Evolutionary conservation across 2,329 filamentous ascomycete species (phyloP).

Genomic region (Exophiala sp.): DNA sequence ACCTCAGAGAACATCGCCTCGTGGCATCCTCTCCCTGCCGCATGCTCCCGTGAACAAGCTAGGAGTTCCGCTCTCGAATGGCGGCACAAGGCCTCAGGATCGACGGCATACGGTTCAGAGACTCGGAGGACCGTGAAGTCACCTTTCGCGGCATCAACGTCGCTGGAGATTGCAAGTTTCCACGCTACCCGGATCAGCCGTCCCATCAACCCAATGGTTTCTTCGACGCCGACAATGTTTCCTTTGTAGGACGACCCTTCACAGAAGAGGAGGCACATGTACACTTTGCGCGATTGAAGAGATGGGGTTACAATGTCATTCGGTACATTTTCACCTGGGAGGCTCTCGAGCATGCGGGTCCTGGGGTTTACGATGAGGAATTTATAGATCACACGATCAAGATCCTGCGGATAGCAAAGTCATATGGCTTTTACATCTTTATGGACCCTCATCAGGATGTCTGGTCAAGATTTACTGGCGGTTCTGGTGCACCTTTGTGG

Average conservation of each 20-base stretch:
- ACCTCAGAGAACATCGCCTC: not conserved
- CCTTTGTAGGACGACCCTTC: slow-evolving; percentile 84
- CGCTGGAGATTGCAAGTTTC: slow-evolving; percentile 85
- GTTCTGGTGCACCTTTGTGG: slow-evolving; percentile 96
- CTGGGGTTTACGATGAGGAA: slow-evolving; percentile 87
- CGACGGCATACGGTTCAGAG: slow-evolving; percentile 80
- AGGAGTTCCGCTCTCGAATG: slow-evolving; percentile 50
- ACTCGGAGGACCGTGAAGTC: slow-evolving; percentile 76
- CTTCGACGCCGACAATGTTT: slow-evolving; percentile 88
- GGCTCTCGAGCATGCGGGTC: slow-evolving; percentile 89
- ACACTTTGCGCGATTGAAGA: slow-evolving; percentile 81
- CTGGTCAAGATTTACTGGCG: slow-evolving; percentile 94
- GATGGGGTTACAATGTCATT: slow-evolving; percentile 93
- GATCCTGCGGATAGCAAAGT: slow-evolving; percentile 75
- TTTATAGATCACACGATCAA: slow-evolving; percentile 91
- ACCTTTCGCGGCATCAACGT: slow-evolving; percentile 91
- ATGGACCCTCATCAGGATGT: slow-evolving; percentile 99
- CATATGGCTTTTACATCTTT: slow-evolving; percentile 92
- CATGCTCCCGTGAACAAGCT: slow-evolving; percentile 12
- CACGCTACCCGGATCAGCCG: slow-evolving; percentile 73
- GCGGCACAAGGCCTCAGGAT: slow-evolving; percentile 72
- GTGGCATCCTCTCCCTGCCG: slow-evolving; percentile 1
- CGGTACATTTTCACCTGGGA: slow-evolving; percentile 99
- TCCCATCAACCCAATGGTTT: slow-evolving; percentile 76
- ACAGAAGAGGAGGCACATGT: slow-evolving; percentile 73